phyloP scores from a whole-genome alignment of 2,329 filamentous ascomycete species.

The Beauveria sp. region DNA sequence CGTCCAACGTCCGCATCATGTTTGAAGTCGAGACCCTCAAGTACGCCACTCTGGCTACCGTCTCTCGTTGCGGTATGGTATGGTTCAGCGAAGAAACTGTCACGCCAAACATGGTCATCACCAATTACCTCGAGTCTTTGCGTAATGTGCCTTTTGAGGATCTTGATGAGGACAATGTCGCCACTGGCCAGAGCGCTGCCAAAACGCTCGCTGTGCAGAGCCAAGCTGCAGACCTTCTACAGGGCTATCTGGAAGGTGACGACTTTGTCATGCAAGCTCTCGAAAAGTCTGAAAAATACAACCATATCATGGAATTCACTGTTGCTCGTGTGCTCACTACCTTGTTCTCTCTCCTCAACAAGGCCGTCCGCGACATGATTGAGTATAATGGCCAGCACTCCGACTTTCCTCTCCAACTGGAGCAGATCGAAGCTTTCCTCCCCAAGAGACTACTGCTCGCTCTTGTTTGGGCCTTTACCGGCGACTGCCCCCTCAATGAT shows the following conservation, averaged over 20 bases:
- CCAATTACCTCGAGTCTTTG: slow-evolving; percentile 80
- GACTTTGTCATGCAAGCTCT: slow-evolving; percentile 75
- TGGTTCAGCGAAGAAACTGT: slow-evolving; percentile 99
- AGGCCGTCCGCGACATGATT: slow-evolving; percentile 81
- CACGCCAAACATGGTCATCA: slow-evolving; percentile 83
- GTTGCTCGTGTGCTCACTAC: slow-evolving; percentile 84
- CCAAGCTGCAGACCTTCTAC: slow-evolving; percentile 71
- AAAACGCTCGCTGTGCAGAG: slow-evolving; percentile 73
- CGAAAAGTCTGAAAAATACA: slow-evolving; percentile 67
- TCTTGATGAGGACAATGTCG: slow-evolving; percentile 82
- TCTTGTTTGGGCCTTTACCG: slow-evolving; percentile 90
- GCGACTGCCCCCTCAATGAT: slow-evolving; percentile 83
- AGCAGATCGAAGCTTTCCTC: slow-evolving; percentile 82
- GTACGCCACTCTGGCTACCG: slow-evolving; percentile 96
- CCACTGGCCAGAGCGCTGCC: slow-evolving; percentile 65
- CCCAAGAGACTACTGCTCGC: slow-evolving; percentile 92
- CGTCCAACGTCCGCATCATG: slow-evolving; percentile 95
- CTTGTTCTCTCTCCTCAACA: slow-evolving; percentile 91
- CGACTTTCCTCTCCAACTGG: slow-evolving; percentile 85
- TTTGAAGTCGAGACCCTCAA: slow-evolving; percentile 98
- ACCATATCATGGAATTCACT: slow-evolving; percentile 98
- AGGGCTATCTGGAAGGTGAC: slow-evolving; percentile 67
- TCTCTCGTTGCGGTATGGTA: slow-evolving; percentile 99
- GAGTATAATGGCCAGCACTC: slow-evolving; percentile 94
- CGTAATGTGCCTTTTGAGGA: slow-evolving; percentile 85